Base-by-base conservation (phyloP, 139 green algal genomes). In the Closterium sp. region DNA sequence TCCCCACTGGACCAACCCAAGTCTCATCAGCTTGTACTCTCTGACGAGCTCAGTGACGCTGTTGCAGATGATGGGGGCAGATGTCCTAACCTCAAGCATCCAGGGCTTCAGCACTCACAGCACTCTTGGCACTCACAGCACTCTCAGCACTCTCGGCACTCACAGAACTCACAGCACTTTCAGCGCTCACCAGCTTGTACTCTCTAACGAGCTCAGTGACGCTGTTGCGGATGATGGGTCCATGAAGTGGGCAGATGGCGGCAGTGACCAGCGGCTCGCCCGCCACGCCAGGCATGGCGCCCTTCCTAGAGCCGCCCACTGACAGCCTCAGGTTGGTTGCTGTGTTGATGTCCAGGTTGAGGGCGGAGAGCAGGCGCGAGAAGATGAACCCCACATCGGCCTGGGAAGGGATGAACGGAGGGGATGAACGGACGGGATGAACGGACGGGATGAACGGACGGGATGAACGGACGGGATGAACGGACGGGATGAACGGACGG, bases 171-270 rank as follows among this genome's bases (percentile, higher is more conserved):
- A n/a, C n/a, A n/a, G n/a, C n/a, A n/a, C n/a, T n/a, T n/a, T 83
- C 64, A n/a, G 92, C 90, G 1, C 93, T 90, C 95, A 96, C 97
- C 38, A 92, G 38, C 3, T 88, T 84, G 95, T 98, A 98, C 91
- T 97, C 95, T 23, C 93, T 55, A 34, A 98, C 84, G 84, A 99
- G 95, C 94, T 98, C 94, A 1, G 94, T 95, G 28, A 97, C 66
- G 4, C 91, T 90, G 23, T 64, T 91, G 4, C 89, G 87, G 38
- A 99, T 94, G 0, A 97, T 93, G 8, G 97, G 97, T 10, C 97
- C 97, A 89, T 99, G 97, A 94, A 98, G 94, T 30, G 97, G 97
- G 10, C 89, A 90, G 21, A 94, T 87, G 30, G 92, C 92, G 2
- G 55, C 34, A 93, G 96, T 32, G 97, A 93, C 21, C 9, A 92